Evolutionary conservation across 768 basidiomycete genomes (phyloP), one percentile per base, ranked within the genome.

Genomic region (Russula vinacea): DNA sequence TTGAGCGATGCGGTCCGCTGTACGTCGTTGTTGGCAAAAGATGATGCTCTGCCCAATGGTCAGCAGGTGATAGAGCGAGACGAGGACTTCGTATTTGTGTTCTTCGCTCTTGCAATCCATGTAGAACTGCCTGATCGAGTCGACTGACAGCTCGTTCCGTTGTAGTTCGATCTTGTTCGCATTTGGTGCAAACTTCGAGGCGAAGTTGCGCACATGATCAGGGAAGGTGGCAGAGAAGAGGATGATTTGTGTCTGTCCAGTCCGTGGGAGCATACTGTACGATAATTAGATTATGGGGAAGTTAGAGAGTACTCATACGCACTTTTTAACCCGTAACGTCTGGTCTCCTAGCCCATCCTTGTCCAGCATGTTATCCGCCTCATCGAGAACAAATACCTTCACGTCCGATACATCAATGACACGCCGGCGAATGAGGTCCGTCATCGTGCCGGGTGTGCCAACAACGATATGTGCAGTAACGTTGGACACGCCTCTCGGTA

Each of bases 201-300:
- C 96, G 73, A 96, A 98, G n/a, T 76, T 76, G 56, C 94, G 89
- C 67, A 98, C 96, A 65, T 90, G 83, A 72, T 96, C 93, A 24
- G 94, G 91, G 83, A 98, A 99, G 6, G 97, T 99, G 33, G 97
- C 97, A 1, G 96, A 98, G 81, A 99, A 99, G 57, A 98, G 87
- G 64, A 98, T 87, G 68, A 94, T 94, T 73, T 98, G 97, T 26
- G 83, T 78, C 64, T 77, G 78, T 33, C 76, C 75, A 33, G 62
- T 71, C 19, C 81, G 80, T 24, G 84, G 84, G 29, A 88, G 81
- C 74, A 85, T 78, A 73, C 88, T 89, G 60, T 50, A 57, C 32
- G 62, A 45, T 11, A 33, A 26, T 61, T 39, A 52, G 62, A 55
- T 42, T 39, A 55, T 37, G 44, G 29, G 29, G 37, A 42, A 13